Base-by-base conservation (phyloP, 2,329 filamentous ascomycete genomes). In the Magnaporthales sp. region DNA sequence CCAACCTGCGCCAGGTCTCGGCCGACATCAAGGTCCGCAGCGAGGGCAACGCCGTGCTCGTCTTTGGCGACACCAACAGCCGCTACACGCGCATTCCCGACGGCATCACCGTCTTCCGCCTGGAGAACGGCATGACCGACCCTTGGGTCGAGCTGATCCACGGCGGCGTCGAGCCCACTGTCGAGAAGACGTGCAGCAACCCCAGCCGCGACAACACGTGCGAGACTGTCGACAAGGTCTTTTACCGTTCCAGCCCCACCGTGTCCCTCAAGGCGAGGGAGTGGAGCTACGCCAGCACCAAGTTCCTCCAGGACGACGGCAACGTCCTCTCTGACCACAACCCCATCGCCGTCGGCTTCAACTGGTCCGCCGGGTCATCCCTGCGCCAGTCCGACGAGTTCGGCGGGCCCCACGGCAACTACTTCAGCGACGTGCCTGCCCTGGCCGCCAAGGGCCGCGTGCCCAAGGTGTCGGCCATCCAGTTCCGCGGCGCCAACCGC, bases 161-260 rank as follows among this genome's bases (percentile, higher is more conserved):
- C 15, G 75, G 73, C 27, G 84, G 84, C 11, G 74, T 78, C 10
- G 76, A 80, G 30, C 84, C 86, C 0, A 74, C 77, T 13, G 70
- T 71, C 31, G 77, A 83, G 70, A 69, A 75, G 24, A 66, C 84
- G 19, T 91, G 88, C 75, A 75, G 75, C n/a, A 89, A 88, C 70
- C 88, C 88, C 0, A 81, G 81, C 31, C 77, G 78, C 0, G 80
- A 75, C 62, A 80, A 80, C 71, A 73, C 75, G 4, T 91, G 88
- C 75, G 88, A 91, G 77, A 86, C 83, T 3, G 86, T 90, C 51
- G 88, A 90, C 76, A 91, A 90, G 76, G 78, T 89, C 62, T 83
- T 89, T 70, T 89, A 86, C 77, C 83, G 86, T 51, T 79, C 80
- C 32, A 80, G 80, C 22, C 71, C 79, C n/a, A 70, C 81, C 3